Evolutionary conservation across 805 yeast genomes (phyloP), one percentile per base, ranked within the genome.

Genomic region (Starmerella powellii): DNA sequence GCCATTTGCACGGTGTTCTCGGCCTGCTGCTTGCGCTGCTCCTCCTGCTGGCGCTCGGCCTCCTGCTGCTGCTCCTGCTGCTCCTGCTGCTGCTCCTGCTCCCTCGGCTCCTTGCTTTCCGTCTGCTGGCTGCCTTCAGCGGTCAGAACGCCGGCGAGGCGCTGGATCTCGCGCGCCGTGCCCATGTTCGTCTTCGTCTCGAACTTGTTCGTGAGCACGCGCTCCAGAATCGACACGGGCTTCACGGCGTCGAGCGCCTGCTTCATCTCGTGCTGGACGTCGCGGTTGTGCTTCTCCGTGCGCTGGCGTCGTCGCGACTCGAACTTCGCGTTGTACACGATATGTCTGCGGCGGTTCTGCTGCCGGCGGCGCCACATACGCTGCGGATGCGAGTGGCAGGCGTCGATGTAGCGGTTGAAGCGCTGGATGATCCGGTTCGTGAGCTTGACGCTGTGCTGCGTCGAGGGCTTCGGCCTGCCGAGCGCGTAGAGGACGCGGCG

Each of bases 391-490:
- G 63, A 66, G 44, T 63, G 66, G 46, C 79, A 86, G 28, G 66
- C 61, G 19, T 69, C 67, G 6, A 87, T 79, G 61, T 73, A 80
- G 46, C 70, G 65, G 63, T 85, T 85, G 91, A 87, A 88, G 48
- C 72, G 70, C 21, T 70, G 64, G 37, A 83, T 74, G 60, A 86
- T 95, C 18, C 66, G 66, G 55, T 73, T 74, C 58, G 85, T 94
- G 33, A 78, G 68, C 50, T 73, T 73, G 41, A 80, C 65, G 8
- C 94, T 73, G 55, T 76, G 69, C 50, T 70, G 71, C 34, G 80
- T 60, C 44, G 81, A 69, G 40, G 97, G 97, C 63, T 87, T 88
- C 46, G 70, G 66, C 38, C 82, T 74, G 48, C 97, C 97, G 61
- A 87, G 63, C 2, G 95, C 95, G 45, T 69, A 70, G 42, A 88